These are phyloP conservation scores for Solanum medicagineum DNA, from an alignment of 257 asterid species.

Conservation along the genomic window DNA sequence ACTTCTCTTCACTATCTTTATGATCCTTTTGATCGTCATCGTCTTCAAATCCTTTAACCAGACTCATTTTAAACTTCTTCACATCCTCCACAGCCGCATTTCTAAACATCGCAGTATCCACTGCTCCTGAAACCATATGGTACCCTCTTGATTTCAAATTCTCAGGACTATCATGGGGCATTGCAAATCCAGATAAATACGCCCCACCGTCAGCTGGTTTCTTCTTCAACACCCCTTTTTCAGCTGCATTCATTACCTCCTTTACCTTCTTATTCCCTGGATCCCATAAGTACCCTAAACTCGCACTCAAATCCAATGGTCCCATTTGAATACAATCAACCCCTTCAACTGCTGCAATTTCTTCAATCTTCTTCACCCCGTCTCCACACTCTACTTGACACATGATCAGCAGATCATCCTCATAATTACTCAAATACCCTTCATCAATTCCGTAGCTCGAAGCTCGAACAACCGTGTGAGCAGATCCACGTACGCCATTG, in stretches of 20 bases:
- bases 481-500: constrained; percentile 68
- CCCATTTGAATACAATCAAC: constrained; percentile 84
- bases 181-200: constrained; percentile 60
- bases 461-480: constrained; percentile 71
- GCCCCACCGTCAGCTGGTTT: constrained; percentile 17
- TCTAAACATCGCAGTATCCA: constrained; percentile 55
- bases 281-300: constrained; percentile 81
- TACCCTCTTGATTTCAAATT: constrained; percentile 56
- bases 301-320: constrained; percentile 81
- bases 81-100: constrained; percentile 65
- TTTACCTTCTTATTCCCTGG: constrained; percentile 77
- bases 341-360: constrained; percentile 60
- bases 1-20: constrained; percentile 37
- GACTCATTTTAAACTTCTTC: constrained; percentile 34
- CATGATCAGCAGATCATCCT: constrained; percentile 58
- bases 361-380: constrained; percentile 50
- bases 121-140: constrained; percentile 66
- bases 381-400: constrained; percentile 69
- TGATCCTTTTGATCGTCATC: constrained; percentile 11
- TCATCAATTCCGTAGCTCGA: constrained; percentile 63
- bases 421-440: constrained; percentile 56
- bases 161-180: constrained; percentile 54
- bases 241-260: constrained; percentile 50
- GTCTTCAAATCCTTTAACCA: constrained; percentile 1
- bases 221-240: constrained; percentile 36